Evolutionary conservation across 2,329 filamentous ascomycete species (phyloP).

Genomic region (Pleurostoma richardsiae): DNA sequence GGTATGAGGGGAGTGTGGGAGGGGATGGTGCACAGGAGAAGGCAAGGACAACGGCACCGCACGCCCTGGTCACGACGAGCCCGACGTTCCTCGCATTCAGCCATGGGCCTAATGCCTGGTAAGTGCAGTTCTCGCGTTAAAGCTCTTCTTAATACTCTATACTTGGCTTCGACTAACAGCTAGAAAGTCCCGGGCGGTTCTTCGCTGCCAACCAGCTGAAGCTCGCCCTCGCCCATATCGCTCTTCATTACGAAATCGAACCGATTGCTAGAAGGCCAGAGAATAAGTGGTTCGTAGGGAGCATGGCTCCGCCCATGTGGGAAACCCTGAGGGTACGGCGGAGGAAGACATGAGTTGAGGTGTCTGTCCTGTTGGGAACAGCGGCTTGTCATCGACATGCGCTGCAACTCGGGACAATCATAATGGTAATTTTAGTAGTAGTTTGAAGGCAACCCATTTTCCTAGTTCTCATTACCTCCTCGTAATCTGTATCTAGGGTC

Average conservation of each 20-base stretch:
- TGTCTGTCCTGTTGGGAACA: too few species aligned
- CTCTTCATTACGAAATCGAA: slow-evolving; percentile 28
- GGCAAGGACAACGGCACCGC: slow-evolving; percentile 6
- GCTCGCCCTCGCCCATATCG: slow-evolving; percentile 25
- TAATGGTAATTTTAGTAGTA: too few species aligned
- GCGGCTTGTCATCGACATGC: too few species aligned
- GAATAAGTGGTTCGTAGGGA: slow-evolving; percentile 6
- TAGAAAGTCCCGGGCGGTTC: slow-evolving; percentile 27
- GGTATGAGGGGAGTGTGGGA: neutral
- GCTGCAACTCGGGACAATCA: too few species aligned
- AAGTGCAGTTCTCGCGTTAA: slow-evolving; percentile 5
- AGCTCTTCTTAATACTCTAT: neutral
- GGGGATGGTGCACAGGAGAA: neutral
- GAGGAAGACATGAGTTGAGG: neutral
- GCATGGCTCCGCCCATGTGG: slow-evolving; percentile 6
- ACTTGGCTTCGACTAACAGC: neutral
- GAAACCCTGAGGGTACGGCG: slow-evolving; percentile 2
- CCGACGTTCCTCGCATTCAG: slow-evolving; percentile 28
- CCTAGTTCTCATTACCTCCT: too few species aligned
- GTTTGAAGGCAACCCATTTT: too few species aligned
- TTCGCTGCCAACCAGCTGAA: slow-evolving; percentile 33
- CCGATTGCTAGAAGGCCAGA: slow-evolving; percentile 5
- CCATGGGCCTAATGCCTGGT: slow-evolving; percentile 29
- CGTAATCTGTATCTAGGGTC: too few species aligned
- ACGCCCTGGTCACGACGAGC: slow-evolving; percentile 21